Conservation (phyloP, 2,329 filamentous ascomycete genomes). For the Pyrenophora tritici-repentis region DNA sequence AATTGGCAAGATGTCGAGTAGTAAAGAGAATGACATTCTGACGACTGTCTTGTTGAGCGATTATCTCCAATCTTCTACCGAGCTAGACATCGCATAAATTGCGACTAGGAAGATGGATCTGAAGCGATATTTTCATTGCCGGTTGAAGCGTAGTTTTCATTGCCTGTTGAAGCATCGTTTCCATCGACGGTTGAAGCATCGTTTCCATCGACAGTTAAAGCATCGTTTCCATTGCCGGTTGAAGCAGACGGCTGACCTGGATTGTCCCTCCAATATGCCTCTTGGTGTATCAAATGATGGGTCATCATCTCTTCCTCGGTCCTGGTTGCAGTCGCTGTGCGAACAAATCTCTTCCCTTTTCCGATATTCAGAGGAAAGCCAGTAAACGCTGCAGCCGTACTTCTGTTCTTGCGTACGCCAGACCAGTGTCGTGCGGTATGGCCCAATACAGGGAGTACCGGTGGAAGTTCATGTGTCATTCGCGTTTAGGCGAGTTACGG, state of each 20-base stretch:
- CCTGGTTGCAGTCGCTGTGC: not conserved
- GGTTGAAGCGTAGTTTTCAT: too few species aligned
- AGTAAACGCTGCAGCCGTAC: constrained; percentile 11
- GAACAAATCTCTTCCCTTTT: constrained; percentile 8
- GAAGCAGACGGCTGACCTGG: not conserved
- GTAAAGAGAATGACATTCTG: too few species aligned
- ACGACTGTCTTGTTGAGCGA: too few species aligned
- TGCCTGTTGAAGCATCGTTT: too few species aligned
- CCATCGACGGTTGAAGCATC: too few species aligned
- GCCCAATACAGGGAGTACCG: constrained; percentile 18
- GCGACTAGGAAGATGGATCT: too few species aligned
- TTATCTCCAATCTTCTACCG: too few species aligned
- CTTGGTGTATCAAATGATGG: not conserved
- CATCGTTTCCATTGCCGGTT: too few species aligned
- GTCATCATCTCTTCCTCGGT: not conserved
- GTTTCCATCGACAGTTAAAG: too few species aligned
- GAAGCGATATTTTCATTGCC: too few species aligned
- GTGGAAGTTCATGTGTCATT: constrained; percentile 13
- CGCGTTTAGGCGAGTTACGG: not conserved
- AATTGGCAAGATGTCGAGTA: too few species aligned
- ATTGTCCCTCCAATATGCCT: not conserved
- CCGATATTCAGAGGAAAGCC: constrained; percentile 22
- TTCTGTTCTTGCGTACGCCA: constrained; percentile 12
- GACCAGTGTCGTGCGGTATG: constrained; percentile 23
- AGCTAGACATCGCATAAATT: too few species aligned